Base-by-base conservation (phyloP, 192 early-diverging fungal genomes). In the Podila minutissima region DNA sequence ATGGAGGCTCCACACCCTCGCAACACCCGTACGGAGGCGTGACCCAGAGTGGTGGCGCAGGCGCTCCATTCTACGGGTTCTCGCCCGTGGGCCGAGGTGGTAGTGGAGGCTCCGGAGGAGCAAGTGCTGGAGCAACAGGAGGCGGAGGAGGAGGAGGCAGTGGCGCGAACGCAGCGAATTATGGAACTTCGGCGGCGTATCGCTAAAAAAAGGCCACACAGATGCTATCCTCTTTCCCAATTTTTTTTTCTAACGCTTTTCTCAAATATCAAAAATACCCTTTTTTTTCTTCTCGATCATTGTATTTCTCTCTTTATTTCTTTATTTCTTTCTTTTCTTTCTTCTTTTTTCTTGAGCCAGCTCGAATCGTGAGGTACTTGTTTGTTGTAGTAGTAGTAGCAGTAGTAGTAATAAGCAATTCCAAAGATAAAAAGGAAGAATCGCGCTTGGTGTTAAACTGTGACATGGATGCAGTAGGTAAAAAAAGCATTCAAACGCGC, bases 31-130 rank as follows among this genome's bases (percentile, higher is more conserved):
- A 28, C 26, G 28, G 28, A 20, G 31, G 59, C 31, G 31, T 61
- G 29, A 33, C 22, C 31, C 53, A 55, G 24, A 26, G 31, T 61
- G 59, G 59, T 20, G 59, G 59, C 59, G 59, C 59, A 33, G 59
- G 59, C 59, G 59, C 59, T 32, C 29, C 59, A 20, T 61, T 61
- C 31, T 33, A 61, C 26, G 59, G 59, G 5, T 61, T 61, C 31
- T 31, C 59, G 31, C 17, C 59, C 22, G 31, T 61, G 59, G 59
- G 59, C 22, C 29, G 59, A 33, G 26, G 26, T 3, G 26, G 24
- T 26, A 19, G 26, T 31, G 59, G 35, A 37, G 35, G 35, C 35
- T 37, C 22, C 3, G 26, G 29, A 61, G 31, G 59, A 22, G 31
- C 26, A 61, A 15, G 41, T 61, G 7, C 9, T 7, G 22, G 15